Base-by-base conservation (phyloP, 345 rosid genomes). In the Moricandia arvensis region DNA sequence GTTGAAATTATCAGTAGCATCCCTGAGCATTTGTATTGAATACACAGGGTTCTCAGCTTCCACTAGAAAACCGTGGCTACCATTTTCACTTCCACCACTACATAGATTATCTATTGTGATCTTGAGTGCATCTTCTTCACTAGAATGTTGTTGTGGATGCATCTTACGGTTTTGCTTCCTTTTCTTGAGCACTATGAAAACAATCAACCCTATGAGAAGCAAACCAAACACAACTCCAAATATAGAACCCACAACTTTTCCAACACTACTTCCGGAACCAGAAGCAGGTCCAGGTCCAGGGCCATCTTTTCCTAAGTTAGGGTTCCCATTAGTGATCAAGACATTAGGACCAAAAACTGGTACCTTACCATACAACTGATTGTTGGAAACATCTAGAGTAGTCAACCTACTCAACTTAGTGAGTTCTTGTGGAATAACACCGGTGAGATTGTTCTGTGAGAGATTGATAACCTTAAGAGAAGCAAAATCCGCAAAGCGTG, bases 401-500 rank as follows among this genome's bases (percentile, higher is more conserved):
- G 37, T 51, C 66, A 90, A 85, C 61, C 57, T 73, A 38, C 80
- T 59, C 80, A 91, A 72, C 18, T 35, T 66, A 1, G 85, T 72
- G 47, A 91, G 87, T 65, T 84, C 84, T n/a, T 21, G 37, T 10
- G 97, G 96, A 45, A 90, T 85, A 7, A 82, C 67, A 60, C 93
- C 93, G 2, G 51, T 72, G 26, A 91, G 80, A 8, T 33, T 29
- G 68, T 91, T 91, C 41, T 68, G 53, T 6, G 87, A 70, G 59
- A 91, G 83, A 58, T 81, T 27, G 53, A 91, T 69, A 53, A 11
- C 74, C 64, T 69, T 78, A 77, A 91, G 76, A 13, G 84, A 72
- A 0, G 76, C 24, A 24, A 90, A 34, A 63, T 9, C 12, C 6
- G 83, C 79, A 71, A 87, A 88, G 43, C 63, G 66, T 0, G 87